phyloP scores from a whole-genome alignment of 2,329 filamentous ascomycete species.

The Cercospora zeina region DNA sequence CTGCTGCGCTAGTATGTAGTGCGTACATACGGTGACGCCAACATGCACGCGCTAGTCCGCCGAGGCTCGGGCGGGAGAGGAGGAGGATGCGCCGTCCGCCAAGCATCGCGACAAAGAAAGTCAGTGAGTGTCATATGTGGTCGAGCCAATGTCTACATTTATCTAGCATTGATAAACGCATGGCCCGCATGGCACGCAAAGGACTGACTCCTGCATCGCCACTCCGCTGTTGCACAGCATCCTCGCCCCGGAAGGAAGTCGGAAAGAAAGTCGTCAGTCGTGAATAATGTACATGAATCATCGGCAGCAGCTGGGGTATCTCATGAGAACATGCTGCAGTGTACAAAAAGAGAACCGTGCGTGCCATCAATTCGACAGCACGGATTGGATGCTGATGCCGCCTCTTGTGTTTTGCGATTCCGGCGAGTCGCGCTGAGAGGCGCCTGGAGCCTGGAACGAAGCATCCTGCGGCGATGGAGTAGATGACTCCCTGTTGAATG shows the following conservation, averaged over 20 bases:
- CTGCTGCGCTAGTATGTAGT: not conserved
- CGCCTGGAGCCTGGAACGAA: constrained; percentile 8
- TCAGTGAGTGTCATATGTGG: not conserved
- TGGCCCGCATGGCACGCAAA: not conserved
- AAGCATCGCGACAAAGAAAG: not conserved
- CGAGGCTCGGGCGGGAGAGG: constrained; percentile 2
- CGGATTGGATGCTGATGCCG: constrained; percentile 39
- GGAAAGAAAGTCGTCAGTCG: constrained; percentile 2
- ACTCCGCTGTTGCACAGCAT: not conserved
- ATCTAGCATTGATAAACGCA: not conserved
- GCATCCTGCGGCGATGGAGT: constrained; percentile 26
- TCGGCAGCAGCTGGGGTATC: constrained; percentile 9
- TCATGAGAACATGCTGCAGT: not conserved
- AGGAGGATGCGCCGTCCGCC: not conserved
- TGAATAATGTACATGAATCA: constrained; percentile 8
- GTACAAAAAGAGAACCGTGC: not conserved
- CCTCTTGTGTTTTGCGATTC: constrained; percentile 32
- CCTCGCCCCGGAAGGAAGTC: not conserved
- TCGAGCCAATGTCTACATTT: not conserved
- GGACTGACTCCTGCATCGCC: not conserved
- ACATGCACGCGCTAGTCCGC: constrained; percentile 4
- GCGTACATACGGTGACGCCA: not conserved
- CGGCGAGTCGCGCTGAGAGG: constrained; percentile 28
- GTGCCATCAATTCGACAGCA: constrained; percentile 31
- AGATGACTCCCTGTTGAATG: constrained; percentile 22